Conservation (phyloP, 2,329 filamentous ascomycete genomes). For the Neofusicoccum parvum region DNA sequence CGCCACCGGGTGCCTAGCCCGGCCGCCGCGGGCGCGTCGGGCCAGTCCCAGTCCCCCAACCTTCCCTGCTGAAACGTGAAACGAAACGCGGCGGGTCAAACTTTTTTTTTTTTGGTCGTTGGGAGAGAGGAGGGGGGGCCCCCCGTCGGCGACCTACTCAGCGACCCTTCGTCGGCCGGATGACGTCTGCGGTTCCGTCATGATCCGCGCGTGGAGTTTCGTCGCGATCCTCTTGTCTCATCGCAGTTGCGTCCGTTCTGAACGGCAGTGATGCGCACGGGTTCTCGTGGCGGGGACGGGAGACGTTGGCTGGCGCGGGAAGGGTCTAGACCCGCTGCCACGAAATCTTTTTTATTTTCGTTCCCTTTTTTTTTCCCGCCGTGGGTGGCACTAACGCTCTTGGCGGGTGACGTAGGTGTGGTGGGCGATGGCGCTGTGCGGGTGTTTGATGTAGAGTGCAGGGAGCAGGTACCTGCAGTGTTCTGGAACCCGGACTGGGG, state of each 20-base stretch:
- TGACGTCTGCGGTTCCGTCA: too few relatives aligned
- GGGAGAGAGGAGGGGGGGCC: too few relatives aligned
- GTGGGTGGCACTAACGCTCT: background rate
- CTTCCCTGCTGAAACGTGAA: constrained; percentile 1
- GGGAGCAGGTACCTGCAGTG: background rate
- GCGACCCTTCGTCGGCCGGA: too few relatives aligned
- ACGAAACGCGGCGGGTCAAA: background rate
- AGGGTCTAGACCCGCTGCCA: too few relatives aligned
- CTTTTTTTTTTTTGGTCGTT: background rate
- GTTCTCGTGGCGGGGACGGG: too few relatives aligned
- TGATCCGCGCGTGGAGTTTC: too few relatives aligned
- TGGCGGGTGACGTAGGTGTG: background rate
- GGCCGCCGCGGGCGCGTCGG: background rate
- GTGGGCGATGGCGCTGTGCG: background rate
- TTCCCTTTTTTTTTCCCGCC: background rate
- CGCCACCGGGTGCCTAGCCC: background rate
- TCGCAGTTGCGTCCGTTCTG: too few relatives aligned
- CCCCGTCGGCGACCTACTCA: too few relatives aligned
- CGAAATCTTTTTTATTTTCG: background rate
- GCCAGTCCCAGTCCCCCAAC: background rate
- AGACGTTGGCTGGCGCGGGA: too few relatives aligned
- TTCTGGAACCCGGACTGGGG: background rate
- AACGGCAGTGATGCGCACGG: too few relatives aligned
- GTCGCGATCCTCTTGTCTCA: too few relatives aligned
- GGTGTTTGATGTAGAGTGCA: background rate